A percentile compares a stretch with the other conserved stretches of the same genome.
Evolutionary conservation across 139 green algal genomes (phyloP).

Genomic region (Gonium pectorale): DNA sequence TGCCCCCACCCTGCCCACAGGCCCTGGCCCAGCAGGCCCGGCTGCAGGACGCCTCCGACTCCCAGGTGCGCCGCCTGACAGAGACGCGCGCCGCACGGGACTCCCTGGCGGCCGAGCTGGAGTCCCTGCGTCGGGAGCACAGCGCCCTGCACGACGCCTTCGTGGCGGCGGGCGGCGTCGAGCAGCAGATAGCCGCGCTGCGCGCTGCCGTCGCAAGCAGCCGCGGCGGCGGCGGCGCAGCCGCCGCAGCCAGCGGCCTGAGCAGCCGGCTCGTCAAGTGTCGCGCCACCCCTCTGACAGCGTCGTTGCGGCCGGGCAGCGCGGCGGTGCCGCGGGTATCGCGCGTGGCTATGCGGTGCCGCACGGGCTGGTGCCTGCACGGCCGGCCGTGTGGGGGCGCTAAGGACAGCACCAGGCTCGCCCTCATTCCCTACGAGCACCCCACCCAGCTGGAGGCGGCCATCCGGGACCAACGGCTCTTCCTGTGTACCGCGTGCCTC

Average conservation of each 20-base stretch:
- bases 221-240: too few species aligned
- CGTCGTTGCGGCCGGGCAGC: too few species aligned
- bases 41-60: neutral
- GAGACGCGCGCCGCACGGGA: neutral
- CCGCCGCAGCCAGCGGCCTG: too few species aligned
- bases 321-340: too few species aligned
- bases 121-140: conserved; percentile 15
- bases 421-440: conserved; percentile 3
- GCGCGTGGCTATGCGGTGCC: too few species aligned
- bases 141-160: conserved; percentile 12
- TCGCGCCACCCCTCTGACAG: too few species aligned
- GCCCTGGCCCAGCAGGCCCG: neutral
- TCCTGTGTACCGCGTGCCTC: conserved; percentile 9
- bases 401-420: neutral
- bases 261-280: too few species aligned
- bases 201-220: neutral
- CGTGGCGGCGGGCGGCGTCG: neutral
- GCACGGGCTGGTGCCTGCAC: conserved; percentile 32
- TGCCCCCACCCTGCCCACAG: too few species aligned
- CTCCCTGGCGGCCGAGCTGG: neutral
- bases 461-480: neutral
- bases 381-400: neutral
- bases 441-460: neutral
- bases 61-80: neutral
- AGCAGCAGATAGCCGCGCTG: neutral